Evolutionary conservation across 208 protist genomes (phyloP), one percentile per base, ranked within the genome.

Genomic region (Leishmania lainsoni): DNA sequence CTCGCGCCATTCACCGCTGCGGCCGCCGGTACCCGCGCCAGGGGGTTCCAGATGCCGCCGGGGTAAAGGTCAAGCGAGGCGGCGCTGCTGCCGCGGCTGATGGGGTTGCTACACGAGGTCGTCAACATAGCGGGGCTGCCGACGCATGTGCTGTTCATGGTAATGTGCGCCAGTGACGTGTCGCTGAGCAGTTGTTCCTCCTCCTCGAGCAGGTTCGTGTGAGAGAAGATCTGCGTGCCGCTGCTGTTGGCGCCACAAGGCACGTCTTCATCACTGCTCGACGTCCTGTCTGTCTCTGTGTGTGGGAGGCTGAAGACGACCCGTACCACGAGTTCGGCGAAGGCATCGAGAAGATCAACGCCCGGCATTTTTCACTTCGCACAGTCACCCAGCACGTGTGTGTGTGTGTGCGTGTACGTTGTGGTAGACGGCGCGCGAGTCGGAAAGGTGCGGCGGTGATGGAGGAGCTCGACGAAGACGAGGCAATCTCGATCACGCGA

Each of bases 281-380:
- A 45, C 35, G 61, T 51, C 58, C 56, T 26, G n/a, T 52, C 29
- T 17, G 39, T 48, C 35, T 79, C 75, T 26, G 87, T 61, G 56
- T 70, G 90, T 6, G 88, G 80, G 5, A 93, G 71, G 68, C 87
- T 85, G 84, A 95, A 93, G 39, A 95, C 79, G 22, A 95, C 83
- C 20, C 88, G 86, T 56, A 95, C 92, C 10, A 91, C 89, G 49
- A 90, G 83, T 75, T 95, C 92, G 12, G 92, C 92, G 48, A 95
- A 87, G 26, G 87, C 85, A 80, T 95, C 92, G 42, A 95, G 79
- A 42, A 93, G 75, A 45, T 93, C 81, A 3, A 95, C 81, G 29
- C 85, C 83, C 54, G 90, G 91, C 92, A 93, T 94, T 0, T 9
- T 22, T 54, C 5, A 39, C 54, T 4, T 48, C 48, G 20, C 20